Base-by-base conservation (phyloP, 345 rosid genomes). In the Corymbia maculata region DNA sequence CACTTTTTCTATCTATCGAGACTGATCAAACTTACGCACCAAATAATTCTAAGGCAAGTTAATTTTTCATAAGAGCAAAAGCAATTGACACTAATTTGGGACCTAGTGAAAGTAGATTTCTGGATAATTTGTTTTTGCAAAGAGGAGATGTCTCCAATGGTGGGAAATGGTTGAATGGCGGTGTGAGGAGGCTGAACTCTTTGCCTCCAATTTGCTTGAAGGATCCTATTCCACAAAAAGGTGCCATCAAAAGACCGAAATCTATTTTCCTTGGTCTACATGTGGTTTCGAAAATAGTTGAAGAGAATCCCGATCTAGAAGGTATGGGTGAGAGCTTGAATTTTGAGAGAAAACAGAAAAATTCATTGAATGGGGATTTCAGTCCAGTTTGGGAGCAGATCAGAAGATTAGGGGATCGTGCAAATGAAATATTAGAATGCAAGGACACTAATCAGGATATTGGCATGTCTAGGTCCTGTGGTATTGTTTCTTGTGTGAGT, bases 301-400 rank as follows among this genome's bases (percentile, higher is more conserved):
- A 66, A 64, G 89, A 88, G 45, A 64, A 28, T 45, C 42, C 44
- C 2, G 8, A 88, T 88, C 32, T 24, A 7, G 52, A 89, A 52
- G 36, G 51, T 64, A 14, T 3, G 44, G 36, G 90, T 87, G 79
- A 91, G 89, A 90, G 91, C 86, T 88, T 86, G 50, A 92, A 92
- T 32, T 90, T 85, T 3, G 94, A 90, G 91, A 94, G 90, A 88
- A 90, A 88, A 85, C 47, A 75, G 1, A 86, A 57, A 5, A 87
- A 80, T 64, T 86, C 80, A 4, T 86, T 57, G 15, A 87, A 79
- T 87, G 94, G 93, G 84, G 95, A 95, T 44, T 85, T 92, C 70
- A 90, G 88, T 79, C 88, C 93, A 2, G 93, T 89, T 79, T 94
- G 95, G 98, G 95, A 95, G 44, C 94, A 94, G 92, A 94, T 95